Evolutionary conservation across 441 rosid genomes (phyloP), one percentile per base, ranked within the genome.

Genomic region (Isatis lusitanica): DNA sequence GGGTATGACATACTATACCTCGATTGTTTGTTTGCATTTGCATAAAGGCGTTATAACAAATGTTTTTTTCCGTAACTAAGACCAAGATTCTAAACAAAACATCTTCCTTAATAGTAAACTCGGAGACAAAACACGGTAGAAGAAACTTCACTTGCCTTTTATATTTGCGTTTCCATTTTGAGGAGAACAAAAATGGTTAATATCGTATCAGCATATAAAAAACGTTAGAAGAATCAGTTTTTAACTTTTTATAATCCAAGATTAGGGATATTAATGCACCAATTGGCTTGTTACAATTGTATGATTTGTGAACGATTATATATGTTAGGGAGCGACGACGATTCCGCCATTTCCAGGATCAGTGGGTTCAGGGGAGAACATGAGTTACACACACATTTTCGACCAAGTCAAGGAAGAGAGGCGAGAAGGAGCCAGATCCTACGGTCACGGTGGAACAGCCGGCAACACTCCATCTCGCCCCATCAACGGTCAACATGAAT

Each of bases 291-390:
- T 64, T 64, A 31, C 17, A 10, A 16, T 47, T 7, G n/a, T 63
- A 59, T 18, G 47, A 10, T 55, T 9, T 55, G 57, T 16, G 63
- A 42, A 39, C 0, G 0, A 17, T 30, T 31, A 4, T 26, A 10
- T 42, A 55, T 56, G 17, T 48, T 50, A 64, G 62, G 62, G 61
- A 71, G 56, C 43, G 28, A 74, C 70, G 4, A 61, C 80, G 10
- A 77, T 77, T 17, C 80, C 80, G 2, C 80, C 80, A 67, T 72
- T 77, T 21, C 80, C 80, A 15, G 80, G 80, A 30, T 56, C 76
- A 66, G 47, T 52, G 9, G 77, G 77, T 6, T 9, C 68, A 12
- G 61, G 60, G 4, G 77, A 66, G 16, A 26, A 77, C 68, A 18
- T 71, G 66, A 77, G 74, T 30, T 77, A 77, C 73, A 77, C 80